These are phyloP conservation scores for Daldinia eschscholtzii DNA, from an alignment of 2,329 filamentous ascomycete genomes.

Conservation along the genomic window DNA sequence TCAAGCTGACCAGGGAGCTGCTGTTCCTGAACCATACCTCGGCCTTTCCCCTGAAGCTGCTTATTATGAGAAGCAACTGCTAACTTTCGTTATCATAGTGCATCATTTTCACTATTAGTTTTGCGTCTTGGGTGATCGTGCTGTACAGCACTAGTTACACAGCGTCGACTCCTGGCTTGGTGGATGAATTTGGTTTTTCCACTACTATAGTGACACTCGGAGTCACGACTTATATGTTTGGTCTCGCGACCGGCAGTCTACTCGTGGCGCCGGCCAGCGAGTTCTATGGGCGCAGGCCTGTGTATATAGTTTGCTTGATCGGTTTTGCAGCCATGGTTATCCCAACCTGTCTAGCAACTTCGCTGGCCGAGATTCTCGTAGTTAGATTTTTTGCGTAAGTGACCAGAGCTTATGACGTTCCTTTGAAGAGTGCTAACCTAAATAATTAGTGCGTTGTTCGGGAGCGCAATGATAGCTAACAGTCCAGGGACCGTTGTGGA, in stretches of 20 bases:
- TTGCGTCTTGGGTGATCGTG: constrained; percentile 66
- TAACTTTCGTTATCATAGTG: constrained; percentile 45
- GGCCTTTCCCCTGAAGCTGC: neutral
- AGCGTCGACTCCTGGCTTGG: constrained; percentile 76
- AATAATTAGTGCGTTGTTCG: constrained; percentile 69
- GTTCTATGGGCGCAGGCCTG: constrained; percentile 74
- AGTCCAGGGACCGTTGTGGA: constrained; percentile 86
- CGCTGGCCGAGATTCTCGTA: constrained; percentile 76
- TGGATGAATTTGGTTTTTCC: constrained; percentile 71
- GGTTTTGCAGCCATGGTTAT: constrained; percentile 77
- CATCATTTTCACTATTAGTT: constrained; percentile 61
- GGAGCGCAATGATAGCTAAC: constrained; percentile 85
- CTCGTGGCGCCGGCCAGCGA: constrained; percentile 81
- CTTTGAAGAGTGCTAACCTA: constrained; percentile 50
- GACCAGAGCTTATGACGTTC: neutral
- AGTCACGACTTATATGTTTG: constrained; percentile 82
- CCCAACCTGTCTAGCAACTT: constrained; percentile 77
- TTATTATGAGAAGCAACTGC: neutral
- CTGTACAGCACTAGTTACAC: constrained; percentile 86
- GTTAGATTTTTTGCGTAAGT: constrained; percentile 78
- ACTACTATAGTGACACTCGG: constrained; percentile 78
- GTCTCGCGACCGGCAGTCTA: constrained; percentile 78
- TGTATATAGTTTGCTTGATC: constrained; percentile 75
- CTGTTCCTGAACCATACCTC: neutral
- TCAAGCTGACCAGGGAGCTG: neutral